phyloP scores from a whole-genome alignment of 2,329 filamentous ascomycete species.

The Aspergillus piperis region DNA sequence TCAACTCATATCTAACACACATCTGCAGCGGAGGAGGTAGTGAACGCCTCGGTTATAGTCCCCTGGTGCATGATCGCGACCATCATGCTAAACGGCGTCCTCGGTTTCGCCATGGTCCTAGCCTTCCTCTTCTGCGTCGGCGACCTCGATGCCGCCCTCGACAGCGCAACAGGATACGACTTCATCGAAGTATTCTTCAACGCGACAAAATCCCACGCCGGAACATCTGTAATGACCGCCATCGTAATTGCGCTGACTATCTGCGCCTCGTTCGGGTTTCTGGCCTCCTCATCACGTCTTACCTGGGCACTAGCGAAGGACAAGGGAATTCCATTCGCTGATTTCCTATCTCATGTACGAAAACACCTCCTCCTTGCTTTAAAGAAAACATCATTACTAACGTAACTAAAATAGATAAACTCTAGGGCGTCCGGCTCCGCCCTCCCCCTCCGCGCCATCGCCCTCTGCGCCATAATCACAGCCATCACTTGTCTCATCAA shows the following conservation, averaged over 20 bases:
- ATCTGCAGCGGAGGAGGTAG: conserved; percentile 9
- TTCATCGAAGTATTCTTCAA: conserved; percentile 51
- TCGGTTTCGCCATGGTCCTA: conserved; percentile 37
- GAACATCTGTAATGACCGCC: conserved; percentile 36
- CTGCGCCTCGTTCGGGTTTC: conserved; percentile 41
- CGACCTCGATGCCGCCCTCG: conserved; percentile 36
- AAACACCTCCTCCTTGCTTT: too few species aligned
- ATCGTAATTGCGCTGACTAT: conserved; percentile 44
- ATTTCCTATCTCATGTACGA: conserved; percentile 35
- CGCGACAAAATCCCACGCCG: conserved; percentile 20
- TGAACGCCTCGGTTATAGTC: conserved; percentile 9
- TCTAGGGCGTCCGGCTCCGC: conserved; percentile 25
- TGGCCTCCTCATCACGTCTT: conserved; percentile 43
- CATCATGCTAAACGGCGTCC: conserved; percentile 1
- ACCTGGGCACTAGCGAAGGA: conserved; percentile 48
- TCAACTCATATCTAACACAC: not conserved
- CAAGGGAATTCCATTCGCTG: conserved; percentile 44
- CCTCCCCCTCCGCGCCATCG: conserved; percentile 38
- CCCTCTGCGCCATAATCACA: conserved; percentile 36
- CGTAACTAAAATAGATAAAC: conserved; percentile 23
- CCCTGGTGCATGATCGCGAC: conserved; percentile 11
- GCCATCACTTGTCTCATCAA: conserved; percentile 46
- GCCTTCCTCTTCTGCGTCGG: conserved; percentile 45
- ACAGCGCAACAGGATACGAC: conserved; percentile 46
- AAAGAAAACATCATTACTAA: not conserved